phyloP scores from a whole-genome alignment of 371 early-diverging fungal species.

The Entomophthora muscae region DNA sequence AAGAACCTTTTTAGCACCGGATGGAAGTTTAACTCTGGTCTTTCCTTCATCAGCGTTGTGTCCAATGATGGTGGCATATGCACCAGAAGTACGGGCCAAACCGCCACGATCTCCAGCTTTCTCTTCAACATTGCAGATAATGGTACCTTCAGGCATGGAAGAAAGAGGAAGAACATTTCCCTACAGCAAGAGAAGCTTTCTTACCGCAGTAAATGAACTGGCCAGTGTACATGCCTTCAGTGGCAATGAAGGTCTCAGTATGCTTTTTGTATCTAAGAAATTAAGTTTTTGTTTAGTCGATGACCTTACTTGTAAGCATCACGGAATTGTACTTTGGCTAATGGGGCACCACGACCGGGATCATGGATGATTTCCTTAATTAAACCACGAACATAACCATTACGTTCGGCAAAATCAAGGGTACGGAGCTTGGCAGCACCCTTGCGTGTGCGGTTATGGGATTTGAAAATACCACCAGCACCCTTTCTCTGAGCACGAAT shows the following conservation, averaged over 20 bases:
- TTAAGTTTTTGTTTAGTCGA: too few relatives aligned
- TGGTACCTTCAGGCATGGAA: slow-evolving; percentile 98
- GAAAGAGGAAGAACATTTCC: slow-evolving; percentile 93
- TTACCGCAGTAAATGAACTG: slow-evolving; percentile 98
- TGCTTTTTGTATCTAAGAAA: slow-evolving; percentile 83
- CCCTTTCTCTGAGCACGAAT: slow-evolving; percentile 82
- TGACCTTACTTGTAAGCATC: slow-evolving; percentile 26
- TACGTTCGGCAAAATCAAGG: slow-evolving; percentile 92
- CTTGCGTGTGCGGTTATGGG: slow-evolving; percentile 88
- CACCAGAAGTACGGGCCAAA: slow-evolving; percentile 94
- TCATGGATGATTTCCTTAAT: slow-evolving; percentile 99
- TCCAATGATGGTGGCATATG: slow-evolving; percentile 97
- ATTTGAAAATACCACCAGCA: slow-evolving; percentile 96
- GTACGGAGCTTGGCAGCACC: slow-evolving; percentile 93
- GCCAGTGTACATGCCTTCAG: slow-evolving; percentile 99
- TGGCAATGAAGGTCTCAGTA: slow-evolving; percentile 91
- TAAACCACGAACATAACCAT: slow-evolving; percentile 92
- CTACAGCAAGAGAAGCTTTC: slow-evolving; percentile 90
- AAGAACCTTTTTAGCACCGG: slow-evolving; percentile 95
- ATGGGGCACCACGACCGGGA: slow-evolving; percentile 99
- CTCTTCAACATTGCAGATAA: slow-evolving; percentile 98
- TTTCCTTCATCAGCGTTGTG: slow-evolving; percentile 94
- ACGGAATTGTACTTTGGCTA: slow-evolving; percentile 84
- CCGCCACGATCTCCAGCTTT: slow-evolving; percentile 96
- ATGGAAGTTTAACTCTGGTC: slow-evolving; percentile 92